phyloP scores from a whole-genome alignment of 2,329 filamentous ascomycete genomes.

The Fusarium coicis region DNA sequence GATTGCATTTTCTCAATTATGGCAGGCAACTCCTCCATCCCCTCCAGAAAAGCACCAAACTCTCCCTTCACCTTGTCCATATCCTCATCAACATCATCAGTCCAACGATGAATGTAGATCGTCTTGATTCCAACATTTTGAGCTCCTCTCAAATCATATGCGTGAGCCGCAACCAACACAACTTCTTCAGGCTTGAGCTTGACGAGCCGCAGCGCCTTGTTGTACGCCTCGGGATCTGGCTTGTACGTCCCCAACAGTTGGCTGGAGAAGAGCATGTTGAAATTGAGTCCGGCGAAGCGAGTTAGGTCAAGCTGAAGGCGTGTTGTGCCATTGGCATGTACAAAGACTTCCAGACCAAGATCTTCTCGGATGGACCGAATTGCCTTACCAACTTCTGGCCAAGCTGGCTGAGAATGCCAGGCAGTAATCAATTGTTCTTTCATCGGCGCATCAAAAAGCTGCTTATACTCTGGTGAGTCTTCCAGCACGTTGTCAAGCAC shows the following conservation, averaged over 20 bases:
- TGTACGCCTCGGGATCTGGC: constrained; percentile 59
- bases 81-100: constrained; percentile 61
- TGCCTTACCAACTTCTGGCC: constrained; percentile 60
- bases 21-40: constrained; percentile 27
- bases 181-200: constrained; percentile 57
- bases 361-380: constrained; percentile 52
- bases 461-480: not conserved
- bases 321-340: constrained; percentile 65
- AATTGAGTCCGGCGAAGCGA: constrained; percentile 58
- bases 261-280: constrained; percentile 64
- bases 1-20: constrained; percentile 9
- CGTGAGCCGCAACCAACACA: constrained; percentile 65
- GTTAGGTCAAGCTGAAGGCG: constrained; percentile 64
- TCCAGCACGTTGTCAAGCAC: constrained; percentile 53
- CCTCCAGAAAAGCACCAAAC: constrained; percentile 29
- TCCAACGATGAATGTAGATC: constrained; percentile 63
- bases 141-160: constrained; percentile 63
- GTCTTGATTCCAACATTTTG: constrained; percentile 61
- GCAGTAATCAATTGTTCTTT: constrained; percentile 47
- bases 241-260: constrained; percentile 62
- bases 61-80: constrained; percentile 25
- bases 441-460: constrained; percentile 23
- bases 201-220: constrained; percentile 57
- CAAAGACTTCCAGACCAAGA: constrained; percentile 56
- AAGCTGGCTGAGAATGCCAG: constrained; percentile 62